Base-by-base conservation (phyloP, 768 basidiomycete genomes). In the Punctularia strigosozonata region DNA sequence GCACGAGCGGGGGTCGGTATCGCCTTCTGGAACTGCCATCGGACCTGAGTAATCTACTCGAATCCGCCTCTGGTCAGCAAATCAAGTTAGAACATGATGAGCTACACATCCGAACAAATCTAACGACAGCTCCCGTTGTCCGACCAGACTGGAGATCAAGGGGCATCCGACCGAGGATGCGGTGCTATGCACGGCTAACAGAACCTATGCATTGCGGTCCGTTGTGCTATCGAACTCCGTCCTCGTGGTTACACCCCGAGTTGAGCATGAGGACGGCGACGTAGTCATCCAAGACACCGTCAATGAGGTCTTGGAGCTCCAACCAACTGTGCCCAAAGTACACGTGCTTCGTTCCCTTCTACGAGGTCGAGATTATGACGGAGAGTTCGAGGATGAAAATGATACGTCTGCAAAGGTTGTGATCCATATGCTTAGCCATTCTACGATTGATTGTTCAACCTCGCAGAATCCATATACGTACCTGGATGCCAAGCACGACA, bases 191-290 rank as follows among this genome's bases (percentile, higher is more conserved):
- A 94, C 91, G 0, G 48, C 65, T 0, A 68, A 79, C 41, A 77
- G 73, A 53, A 98, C 94, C 0, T 99, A 82, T 53, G 52, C 72
- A 2, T 61, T 98, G 20, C 79, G 92, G 40, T 83, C 90, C 0
- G 80, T 98, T n/a, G 69, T 71, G 6, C 64, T 95, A 34, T 95
- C 91, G 14, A 98, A 98, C 57, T 80, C 89, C 0, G 61, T 92
- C 24, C 64, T 91, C 10, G 71, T 97, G 31, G 66, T 84, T 43
- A 77, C 77, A 3, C 63, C 76, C 14, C 60, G 66, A 2, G 53
- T 60, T 26, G 33, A 34, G 18, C 46, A 49, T 3, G 41, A 55
- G 21, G 45, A 41, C 13, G 43, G 43, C 14, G 50, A 55, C 5
- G 63, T 86, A 7, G 71, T 81, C 38, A 80, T 95, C 37, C 74